Evolutionary conservation across 495 filamentous ascomycete species (phyloP), one percentile per base, ranked within the genome.

Genomic region (Xylaria palmicola): DNA sequence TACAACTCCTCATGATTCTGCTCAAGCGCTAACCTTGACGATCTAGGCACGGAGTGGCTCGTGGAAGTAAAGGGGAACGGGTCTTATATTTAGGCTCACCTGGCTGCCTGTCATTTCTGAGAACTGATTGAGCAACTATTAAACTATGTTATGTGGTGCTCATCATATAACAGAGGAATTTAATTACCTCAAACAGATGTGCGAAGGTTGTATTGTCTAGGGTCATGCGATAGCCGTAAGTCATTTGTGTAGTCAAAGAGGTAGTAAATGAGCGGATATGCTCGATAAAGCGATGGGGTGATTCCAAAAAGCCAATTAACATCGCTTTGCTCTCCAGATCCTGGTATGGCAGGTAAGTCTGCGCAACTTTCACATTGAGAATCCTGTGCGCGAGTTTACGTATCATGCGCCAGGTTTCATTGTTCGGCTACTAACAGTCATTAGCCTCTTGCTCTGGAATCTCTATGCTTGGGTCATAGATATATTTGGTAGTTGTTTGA

Each of bases 191-290:
- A 60, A 83, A 82, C 6, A 84, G n/a, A 66, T 83, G 77, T 67
- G 72, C 67, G 67, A 83, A 73, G 47, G 80, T 79, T 7, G 71
- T 77, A 22, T 81, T 78, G 20, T 82, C 72, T 53, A 75, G 76
- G 10, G 69, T 77, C 0, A 74, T 77, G 19, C 81, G 76, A 69
- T 70, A 82, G 40, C 81, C 81, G 54, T 77, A 85, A 4, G 80
- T 72, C 79, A 85, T 84, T n/a, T 74, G 78, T 2, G 79, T 82
- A 6, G 81, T 81, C 24, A 84, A 68, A 1, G 79, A 71, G 54
- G 78, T 78, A n/a, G 79, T 76, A 67, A 80, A 85, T n/a, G 79
- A 74, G 6, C 79, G 74, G 50, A 84, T 78, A 62, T 83, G 77
- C 39, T 80, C 69, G 19, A 79, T 62, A 63, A 79, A 69, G 50